Percentiles rank a stretch among this genome's conserved stretches.
These are phyloP conservation scores for Aspergillus melleus DNA, from an alignment of 2,329 filamentous ascomycete species.

Conservation along the genomic window DNA sequence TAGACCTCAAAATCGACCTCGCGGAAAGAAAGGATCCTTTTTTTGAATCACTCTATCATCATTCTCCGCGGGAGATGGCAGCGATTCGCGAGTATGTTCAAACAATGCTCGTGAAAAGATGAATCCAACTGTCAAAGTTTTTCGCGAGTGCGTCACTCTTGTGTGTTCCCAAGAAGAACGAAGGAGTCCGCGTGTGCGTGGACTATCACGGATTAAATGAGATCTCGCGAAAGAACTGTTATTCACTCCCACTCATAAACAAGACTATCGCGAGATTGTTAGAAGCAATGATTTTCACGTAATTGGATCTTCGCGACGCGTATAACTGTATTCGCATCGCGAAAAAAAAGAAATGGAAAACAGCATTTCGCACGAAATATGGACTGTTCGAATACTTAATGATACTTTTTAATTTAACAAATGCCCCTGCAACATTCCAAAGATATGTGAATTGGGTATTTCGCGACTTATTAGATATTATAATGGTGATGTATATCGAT, in stretches of 20 bases:
- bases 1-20: too few relatives aligned
- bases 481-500: conserved; percentile 25
- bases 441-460: conserved; percentile 1
- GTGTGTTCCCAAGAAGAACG: neutral
- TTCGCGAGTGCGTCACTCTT: too few relatives aligned
- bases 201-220: conserved; percentile 33
- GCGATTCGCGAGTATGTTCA: too few relatives aligned
- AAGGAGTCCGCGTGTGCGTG: conserved; percentile 23
- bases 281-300: conserved; percentile 16
- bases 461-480: conserved; percentile 13
- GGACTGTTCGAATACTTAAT: conserved; percentile 1
- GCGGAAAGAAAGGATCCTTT: too few relatives aligned
- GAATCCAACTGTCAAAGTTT: too few relatives aligned
- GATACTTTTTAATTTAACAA: conserved; percentile 1
- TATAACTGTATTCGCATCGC: conserved; percentile 3
- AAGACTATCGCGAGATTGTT: conserved; percentile 23
- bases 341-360: neutral
- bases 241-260: conserved; percentile 25
- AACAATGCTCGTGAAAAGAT: too few relatives aligned
- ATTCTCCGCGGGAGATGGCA: too few relatives aligned
- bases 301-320: conserved; percentile 21
- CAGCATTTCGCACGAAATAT: conserved; percentile 2
- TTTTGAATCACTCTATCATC: too few relatives aligned
- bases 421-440: conserved; percentile 11
- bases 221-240: conserved; percentile 33